Evolutionary conservation across 306 rosid species (phyloP).

Genomic region (Prinsepia uniflora): DNA sequence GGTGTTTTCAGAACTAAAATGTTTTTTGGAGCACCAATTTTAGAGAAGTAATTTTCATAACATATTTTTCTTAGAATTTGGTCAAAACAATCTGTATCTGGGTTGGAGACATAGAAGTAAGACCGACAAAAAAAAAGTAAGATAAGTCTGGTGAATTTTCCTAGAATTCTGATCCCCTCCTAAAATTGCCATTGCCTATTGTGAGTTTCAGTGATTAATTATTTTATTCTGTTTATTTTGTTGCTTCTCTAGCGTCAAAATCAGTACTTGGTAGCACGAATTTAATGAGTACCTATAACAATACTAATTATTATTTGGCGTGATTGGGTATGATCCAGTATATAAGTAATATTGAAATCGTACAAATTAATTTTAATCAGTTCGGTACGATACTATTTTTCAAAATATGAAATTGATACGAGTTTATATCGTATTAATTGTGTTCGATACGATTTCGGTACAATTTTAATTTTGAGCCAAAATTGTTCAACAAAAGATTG

Average conservation of each 20-base stretch:
- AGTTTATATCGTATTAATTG: no score
- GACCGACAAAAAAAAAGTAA: no score
- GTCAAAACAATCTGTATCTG: background rate
- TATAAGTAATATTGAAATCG: no score
- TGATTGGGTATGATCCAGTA: no score
- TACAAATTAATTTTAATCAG: no score
- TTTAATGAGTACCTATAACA: background rate
- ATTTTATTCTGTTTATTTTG: background rate
- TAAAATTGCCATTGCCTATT: background rate
- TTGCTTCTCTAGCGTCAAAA: background rate
- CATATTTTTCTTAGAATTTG: background rate
- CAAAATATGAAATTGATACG: no score
- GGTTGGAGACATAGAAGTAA: background rate
- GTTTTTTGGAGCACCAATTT: constrained; percentile 1
- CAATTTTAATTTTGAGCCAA: no score
- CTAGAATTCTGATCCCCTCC: background rate
- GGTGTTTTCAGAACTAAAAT: no score
- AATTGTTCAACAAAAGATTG: no score
- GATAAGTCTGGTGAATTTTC: background rate
- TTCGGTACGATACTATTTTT: no score
- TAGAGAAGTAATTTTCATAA: background rate
- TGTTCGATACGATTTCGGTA: no score
- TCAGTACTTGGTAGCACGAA: background rate
- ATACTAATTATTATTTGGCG: no score
- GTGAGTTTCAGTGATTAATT: background rate